Percentiles rank a stretch among this genome's conserved stretches.
phyloP scores from a whole-genome alignment of 331 rosid species.

The Acacia concinna region DNA sequence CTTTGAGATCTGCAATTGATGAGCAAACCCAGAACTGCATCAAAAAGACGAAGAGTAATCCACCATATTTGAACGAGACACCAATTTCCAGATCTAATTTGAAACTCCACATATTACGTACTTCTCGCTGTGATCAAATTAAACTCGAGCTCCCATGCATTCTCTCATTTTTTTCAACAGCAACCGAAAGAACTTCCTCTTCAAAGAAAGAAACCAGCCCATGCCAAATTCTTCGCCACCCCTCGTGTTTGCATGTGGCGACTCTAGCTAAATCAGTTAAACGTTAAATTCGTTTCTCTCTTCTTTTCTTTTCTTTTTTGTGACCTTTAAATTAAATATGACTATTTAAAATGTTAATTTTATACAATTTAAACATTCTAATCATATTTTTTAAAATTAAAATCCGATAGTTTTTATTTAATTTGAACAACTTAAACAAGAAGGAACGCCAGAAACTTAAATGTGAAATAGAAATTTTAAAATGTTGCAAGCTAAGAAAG shows the following conservation, averaged over 20 bases:
- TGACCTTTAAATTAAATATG: not conserved
- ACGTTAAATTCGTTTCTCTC: not conserved
- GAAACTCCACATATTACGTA: not conserved
- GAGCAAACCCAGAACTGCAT: not conserved
- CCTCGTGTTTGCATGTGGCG: constrained; percentile 6
- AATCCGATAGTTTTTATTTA: not conserved
- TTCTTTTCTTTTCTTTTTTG: not conserved
- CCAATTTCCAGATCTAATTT: not conserved
- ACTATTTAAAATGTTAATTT: not conserved
- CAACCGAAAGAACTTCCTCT: not conserved
- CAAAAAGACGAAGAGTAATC: not conserved
- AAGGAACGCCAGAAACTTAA: not conserved
- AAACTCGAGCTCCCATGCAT: not conserved
- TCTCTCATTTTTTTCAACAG: not conserved
- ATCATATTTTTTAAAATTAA: not conserved
- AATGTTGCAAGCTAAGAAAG: not conserved
- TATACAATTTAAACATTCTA: not conserved
- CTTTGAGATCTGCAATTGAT: not conserved
- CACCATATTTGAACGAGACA: not conserved
- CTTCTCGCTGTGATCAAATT: not conserved
- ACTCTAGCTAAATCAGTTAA: not conserved
- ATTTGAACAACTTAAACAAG: not conserved
- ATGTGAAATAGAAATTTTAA: not conserved
- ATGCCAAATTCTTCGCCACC: constrained; percentile 27
- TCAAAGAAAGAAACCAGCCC: constrained; percentile 4